phyloP scores from a whole-genome alignment of 495 filamentous ascomycete genomes.

The Hyaloscypha bicolor region DNA sequence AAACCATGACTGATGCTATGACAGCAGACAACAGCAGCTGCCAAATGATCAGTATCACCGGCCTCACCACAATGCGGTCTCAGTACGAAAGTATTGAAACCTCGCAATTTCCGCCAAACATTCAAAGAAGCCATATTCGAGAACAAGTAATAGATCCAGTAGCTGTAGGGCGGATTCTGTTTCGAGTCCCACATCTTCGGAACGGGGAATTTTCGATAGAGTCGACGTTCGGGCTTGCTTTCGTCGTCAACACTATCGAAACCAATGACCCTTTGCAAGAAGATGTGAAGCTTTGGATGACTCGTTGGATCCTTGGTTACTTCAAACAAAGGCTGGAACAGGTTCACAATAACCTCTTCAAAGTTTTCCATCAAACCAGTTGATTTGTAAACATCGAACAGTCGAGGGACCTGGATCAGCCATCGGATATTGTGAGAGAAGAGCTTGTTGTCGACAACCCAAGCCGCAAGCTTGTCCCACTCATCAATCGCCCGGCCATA shows the following conservation, averaged over 20 bases:
- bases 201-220: conserved; percentile 91
- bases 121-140: conserved; percentile 94
- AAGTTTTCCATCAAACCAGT: conserved; percentile 84
- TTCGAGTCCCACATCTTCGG: conserved; percentile 85
- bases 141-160: conserved; percentile 98
- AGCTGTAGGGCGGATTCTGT: conserved; percentile 97
- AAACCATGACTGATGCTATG: conserved; percentile 98
- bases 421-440: conserved; percentile 97
- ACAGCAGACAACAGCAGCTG: conserved; percentile 88
- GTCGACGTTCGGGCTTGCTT: conserved; percentile 89
- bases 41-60: conserved; percentile 94
- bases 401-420: conserved; percentile 92
- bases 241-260: conserved; percentile 99
- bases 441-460: conserved; percentile 99
- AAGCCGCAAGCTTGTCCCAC: conserved; percentile 96
- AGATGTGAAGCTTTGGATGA: conserved; percentile 92
- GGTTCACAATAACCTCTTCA: conserved; percentile 86
- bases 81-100: conserved; percentile 94
- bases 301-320: conserved; percentile 84
- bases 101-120: conserved; percentile 82
- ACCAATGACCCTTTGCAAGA: conserved; percentile 91
- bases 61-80: conserved; percentile 97
- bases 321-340: conserved; percentile 94
- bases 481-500: conserved; percentile 91
- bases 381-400: conserved; percentile 94